A percentile compares a stretch with the other conserved stretches of the same genome.
Evolutionary conservation across 139 green algal species (phyloP).

Genomic region (Haematococcus lacustris): DNA sequence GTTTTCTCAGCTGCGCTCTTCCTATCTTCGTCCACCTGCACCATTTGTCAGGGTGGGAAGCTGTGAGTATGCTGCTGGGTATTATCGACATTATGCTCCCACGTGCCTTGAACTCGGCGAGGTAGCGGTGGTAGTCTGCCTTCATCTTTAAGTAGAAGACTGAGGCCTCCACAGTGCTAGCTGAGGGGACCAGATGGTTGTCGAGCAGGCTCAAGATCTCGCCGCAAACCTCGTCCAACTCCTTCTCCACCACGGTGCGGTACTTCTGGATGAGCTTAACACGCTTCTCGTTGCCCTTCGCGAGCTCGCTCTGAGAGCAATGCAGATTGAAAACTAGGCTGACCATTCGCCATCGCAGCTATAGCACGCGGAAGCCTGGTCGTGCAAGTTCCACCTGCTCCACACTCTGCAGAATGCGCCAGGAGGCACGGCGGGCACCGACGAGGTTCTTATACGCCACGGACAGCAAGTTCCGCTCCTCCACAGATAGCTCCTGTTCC

Average conservation of each 20-base stretch:
- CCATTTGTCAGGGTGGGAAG: too few relatives aligned
- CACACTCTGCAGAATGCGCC: slow-evolving; percentile 93
- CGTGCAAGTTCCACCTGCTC: too few relatives aligned
- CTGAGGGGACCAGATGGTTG: slow-evolving; percentile 89
- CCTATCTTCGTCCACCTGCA: slow-evolving; percentile 52
- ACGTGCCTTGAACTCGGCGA: slow-evolving; percentile 95
- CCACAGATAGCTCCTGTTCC: slow-evolving; percentile 91
- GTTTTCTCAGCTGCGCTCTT: slow-evolving; percentile 92
- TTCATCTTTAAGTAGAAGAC: slow-evolving; percentile 97
- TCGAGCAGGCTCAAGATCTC: slow-evolving; percentile 91
- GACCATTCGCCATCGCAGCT: too few relatives aligned
- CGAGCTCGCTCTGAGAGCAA: slow-evolving; percentile 75
- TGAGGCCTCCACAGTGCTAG: slow-evolving; percentile 86
- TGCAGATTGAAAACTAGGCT: too few relatives aligned
- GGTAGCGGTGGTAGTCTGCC: slow-evolving; percentile 97
- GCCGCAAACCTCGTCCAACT: slow-evolving; percentile 75
- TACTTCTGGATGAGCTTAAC: slow-evolving; percentile 70
- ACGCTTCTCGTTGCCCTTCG: slow-evolving; percentile 90
- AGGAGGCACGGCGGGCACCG: slow-evolving; percentile 85
- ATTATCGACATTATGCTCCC: too few relatives aligned
- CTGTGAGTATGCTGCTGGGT: too few relatives aligned
- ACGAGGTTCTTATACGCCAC: slow-evolving; percentile 98
- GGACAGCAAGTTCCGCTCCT: slow-evolving; percentile 86
- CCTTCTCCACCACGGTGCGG: slow-evolving; percentile 71
- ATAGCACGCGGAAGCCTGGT: too few relatives aligned